Evolutionary conservation across 1,139 yeast genomes (phyloP).

Genomic region (Yamadazyma dendronema): DNA sequence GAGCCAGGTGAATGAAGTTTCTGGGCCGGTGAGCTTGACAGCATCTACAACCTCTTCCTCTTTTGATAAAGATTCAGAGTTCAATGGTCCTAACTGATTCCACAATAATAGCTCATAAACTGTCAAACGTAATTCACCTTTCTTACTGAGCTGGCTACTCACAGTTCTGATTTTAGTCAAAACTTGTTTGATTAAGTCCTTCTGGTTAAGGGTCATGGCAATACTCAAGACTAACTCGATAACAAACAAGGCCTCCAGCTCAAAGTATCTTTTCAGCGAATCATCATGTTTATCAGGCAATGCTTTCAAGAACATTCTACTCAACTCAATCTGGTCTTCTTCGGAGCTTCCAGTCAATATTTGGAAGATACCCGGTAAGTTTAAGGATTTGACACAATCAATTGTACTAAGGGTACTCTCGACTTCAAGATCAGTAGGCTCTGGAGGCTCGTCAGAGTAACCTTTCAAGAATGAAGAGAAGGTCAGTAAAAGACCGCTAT

Average conservation of each 20-base stretch:
- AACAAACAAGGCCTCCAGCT: slow-evolving; percentile 54
- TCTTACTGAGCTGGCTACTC: slow-evolving; percentile 26
- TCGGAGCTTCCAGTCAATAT: slow-evolving; percentile 35
- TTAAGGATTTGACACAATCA: slow-evolving; percentile 75
- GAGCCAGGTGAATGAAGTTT: slow-evolving; percentile 14
- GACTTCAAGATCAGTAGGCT: slow-evolving; percentile 90
- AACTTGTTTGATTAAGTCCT: slow-evolving; percentile 25
- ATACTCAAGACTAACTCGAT: slow-evolving; percentile 56
- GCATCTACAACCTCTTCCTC: neutral
- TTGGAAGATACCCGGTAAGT: slow-evolving; percentile 50
- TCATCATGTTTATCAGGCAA: slow-evolving; percentile 33
- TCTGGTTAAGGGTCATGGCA: slow-evolving; percentile 43
- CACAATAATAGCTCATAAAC: slow-evolving; percentile 5
- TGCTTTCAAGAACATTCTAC: slow-evolving; percentile 23
- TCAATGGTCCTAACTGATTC: slow-evolving; percentile 1
- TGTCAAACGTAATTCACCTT: slow-evolving; percentile 28
- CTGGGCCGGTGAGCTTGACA: neutral
- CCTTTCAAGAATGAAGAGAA: slow-evolving; percentile 91
- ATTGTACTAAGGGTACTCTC: slow-evolving; percentile 79
- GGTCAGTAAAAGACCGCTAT: slow-evolving; percentile 77
- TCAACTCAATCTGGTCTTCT: slow-evolving; percentile 20
- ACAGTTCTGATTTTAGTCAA: slow-evolving; percentile 21
- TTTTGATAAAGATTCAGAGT: no score
- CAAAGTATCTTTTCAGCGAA: slow-evolving; percentile 44
- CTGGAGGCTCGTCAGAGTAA: slow-evolving; percentile 79